Percentiles rank a stretch among this genome's conserved stretches.
These are phyloP conservation scores for Pulveroboletus sp. DNA, from an alignment of 768 basidiomycete species.

Conservation along the genomic window DNA sequence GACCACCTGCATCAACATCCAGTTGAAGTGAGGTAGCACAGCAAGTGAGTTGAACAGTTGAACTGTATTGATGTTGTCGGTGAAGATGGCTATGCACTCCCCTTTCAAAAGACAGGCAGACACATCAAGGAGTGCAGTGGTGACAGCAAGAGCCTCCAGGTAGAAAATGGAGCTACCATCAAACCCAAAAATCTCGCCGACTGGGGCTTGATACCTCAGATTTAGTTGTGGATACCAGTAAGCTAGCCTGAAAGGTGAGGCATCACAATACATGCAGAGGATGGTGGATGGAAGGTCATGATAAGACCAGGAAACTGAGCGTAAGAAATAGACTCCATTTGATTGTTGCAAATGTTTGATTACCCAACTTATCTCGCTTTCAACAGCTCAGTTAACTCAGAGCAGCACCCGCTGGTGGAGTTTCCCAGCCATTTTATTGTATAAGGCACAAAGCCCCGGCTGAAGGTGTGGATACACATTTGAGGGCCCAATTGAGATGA, in stretches of 20 bases:
- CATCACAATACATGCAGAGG: constrained; percentile 19
- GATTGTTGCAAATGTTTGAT: constrained; percentile 26
- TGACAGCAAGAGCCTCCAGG: no score
- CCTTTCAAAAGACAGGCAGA: no score
- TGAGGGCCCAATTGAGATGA: constrained; percentile 38
- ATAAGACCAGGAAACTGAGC: constrained; percentile 14
- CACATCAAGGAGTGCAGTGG: no score
- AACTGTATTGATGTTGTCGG: no score
- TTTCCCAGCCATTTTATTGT: constrained; percentile 34
- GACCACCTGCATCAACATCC: no score
- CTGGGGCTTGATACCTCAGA: constrained; percentile 19
- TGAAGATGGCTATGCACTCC: no score
- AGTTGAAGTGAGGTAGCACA: no score
- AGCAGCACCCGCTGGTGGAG: no score
- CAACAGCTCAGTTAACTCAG: no score
- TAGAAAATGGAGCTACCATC: neutral
- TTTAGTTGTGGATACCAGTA: constrained; percentile 22
- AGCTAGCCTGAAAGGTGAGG: constrained; percentile 19
- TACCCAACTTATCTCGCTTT: constrained; percentile 29
- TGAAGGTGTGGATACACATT: no score
- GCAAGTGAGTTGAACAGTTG: no score
- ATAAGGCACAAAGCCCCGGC: constrained; percentile 32
- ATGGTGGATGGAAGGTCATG: neutral
- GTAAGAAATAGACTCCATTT: no score
- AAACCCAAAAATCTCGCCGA: neutral